Evolutionary conservation across 192 early-diverging fungal species (phyloP), one percentile per base, ranked within the genome.

Genomic region (Neocallimastix lanati): DNA sequence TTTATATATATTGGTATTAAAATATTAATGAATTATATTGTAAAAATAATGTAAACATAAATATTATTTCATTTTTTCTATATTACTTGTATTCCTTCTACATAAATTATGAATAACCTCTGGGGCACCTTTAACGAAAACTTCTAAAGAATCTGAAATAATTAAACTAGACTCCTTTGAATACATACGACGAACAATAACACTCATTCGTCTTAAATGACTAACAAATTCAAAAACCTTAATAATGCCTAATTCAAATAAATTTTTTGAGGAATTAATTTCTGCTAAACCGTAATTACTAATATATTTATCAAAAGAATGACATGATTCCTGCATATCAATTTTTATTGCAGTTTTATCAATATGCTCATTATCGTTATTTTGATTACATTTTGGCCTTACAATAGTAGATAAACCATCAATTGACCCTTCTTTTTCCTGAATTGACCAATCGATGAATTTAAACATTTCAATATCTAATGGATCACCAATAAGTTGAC

Each of bases 381-480:
- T 87, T 79, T 86, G 84, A 18, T 87, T 86, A 76, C 91, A 88
- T 2, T 94, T 94, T 58, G 96, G 96, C 78, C 96, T 89, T 29
- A 98, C 96, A 0, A 96, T 91, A 28, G 94, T 93, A 13, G 92
- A 92, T 37, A 94, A 91, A 27, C 89, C 28, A 21, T 29, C 25
- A 78, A 28, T 18, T 4, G 50, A 36, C 30, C 13, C 82, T 37
- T 91, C 93, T 78, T 91, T 92, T 84, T 99, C 96, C 79, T 98
- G 97, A 29, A 98, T 83, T 58, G 93, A 84, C 97, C 96, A 99
- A 5, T 88, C 89, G 0, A 94, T 98, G 78, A 96, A 96, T 77
- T 96, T 93, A 87, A 99, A 97, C 97, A 99, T 98, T 83, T 94
- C 96, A 37, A 97, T 81, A 83, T 99, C 98, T 78, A 99, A 87